Evolutionary conservation across 805 yeast genomes (phyloP).

Genomic region (Vanderwaltozyma tropicalis): DNA sequence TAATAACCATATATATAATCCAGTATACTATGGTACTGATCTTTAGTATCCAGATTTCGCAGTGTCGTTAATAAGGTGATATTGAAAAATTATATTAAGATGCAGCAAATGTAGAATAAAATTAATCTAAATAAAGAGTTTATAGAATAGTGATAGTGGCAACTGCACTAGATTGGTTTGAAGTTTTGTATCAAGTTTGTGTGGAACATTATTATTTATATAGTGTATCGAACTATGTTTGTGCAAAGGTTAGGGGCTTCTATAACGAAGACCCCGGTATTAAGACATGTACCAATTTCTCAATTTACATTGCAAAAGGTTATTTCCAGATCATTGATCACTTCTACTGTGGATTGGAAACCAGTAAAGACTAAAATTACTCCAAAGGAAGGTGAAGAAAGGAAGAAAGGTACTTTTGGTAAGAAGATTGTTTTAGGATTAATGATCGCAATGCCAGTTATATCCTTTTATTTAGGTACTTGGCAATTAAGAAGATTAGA

Average conservation of each 20-base stretch:
- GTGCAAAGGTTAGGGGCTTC: background rate
- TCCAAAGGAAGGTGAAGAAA: constrained; percentile 33
- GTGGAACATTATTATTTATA: too few species aligned
- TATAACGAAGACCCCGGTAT: background rate
- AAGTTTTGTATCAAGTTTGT: too few species aligned
- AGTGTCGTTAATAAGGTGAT: too few species aligned
- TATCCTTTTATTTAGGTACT: constrained; percentile 76
- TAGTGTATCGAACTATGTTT: too few species aligned
- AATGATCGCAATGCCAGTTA: constrained; percentile 67
- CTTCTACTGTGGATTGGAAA: constrained; percentile 76
- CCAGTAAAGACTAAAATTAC: constrained; percentile 46
- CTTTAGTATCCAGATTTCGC: too few species aligned
- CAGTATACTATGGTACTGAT: too few species aligned
- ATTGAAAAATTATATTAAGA: too few species aligned
- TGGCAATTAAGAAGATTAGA: constrained; percentile 83
- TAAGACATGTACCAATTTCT: background rate
- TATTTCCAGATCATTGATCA: constrained; percentile 33
- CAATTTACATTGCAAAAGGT: background rate
- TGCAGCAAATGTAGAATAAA: too few species aligned
- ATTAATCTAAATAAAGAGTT: too few species aligned
- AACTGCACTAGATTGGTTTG: too few species aligned
- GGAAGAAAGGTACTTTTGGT: constrained; percentile 23
- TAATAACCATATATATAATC: too few species aligned
- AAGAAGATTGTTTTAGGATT: constrained; percentile 29
- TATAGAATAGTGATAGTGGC: too few species aligned